Conservation (phyloP, 1,139 yeast species). For the Hyphopichia wangnamkhiaoensis region DNA sequence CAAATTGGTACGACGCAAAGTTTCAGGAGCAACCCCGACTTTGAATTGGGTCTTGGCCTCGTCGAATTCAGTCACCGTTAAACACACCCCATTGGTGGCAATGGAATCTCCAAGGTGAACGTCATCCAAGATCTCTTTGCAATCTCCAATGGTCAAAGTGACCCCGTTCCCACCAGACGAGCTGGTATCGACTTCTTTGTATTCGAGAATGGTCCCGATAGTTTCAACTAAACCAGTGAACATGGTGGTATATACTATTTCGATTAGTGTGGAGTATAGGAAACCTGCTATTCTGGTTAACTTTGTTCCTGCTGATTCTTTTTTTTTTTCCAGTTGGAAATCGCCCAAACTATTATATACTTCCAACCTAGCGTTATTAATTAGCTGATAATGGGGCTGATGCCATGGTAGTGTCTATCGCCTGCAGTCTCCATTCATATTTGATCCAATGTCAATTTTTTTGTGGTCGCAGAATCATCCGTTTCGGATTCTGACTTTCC, state of each 20-base stretch:
- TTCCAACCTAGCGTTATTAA: background rate
- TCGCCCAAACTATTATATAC: no score
- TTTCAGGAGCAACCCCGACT: constrained; percentile 93
- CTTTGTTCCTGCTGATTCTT: no score
- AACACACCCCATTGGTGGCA: constrained; percentile 85
- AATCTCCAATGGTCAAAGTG: constrained; percentile 66
- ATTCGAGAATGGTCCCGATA: constrained; percentile 65
- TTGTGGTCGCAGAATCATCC: background rate
- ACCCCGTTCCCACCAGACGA: constrained; percentile 79
- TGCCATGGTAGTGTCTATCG: background rate
- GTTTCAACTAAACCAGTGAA: constrained; percentile 93
- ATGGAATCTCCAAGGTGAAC: constrained; percentile 93
- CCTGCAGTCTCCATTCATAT: background rate
- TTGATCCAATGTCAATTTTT: background rate
- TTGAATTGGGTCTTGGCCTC: constrained; percentile 56
- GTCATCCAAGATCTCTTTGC: constrained; percentile 65
- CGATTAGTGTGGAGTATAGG: background rate
- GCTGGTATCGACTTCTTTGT: constrained; percentile 49
- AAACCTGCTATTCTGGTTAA: no score
- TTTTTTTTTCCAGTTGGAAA: no score
- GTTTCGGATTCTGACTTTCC: background rate
- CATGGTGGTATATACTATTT: constrained; percentile 42
- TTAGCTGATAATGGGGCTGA: background rate
- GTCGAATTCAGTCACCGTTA: constrained; percentile 88
- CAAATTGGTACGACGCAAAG: constrained; percentile 77